Conservation (phyloP, 225 moss, liverwort and hornwort genomes). For the Marchantia paleacea region DNA sequence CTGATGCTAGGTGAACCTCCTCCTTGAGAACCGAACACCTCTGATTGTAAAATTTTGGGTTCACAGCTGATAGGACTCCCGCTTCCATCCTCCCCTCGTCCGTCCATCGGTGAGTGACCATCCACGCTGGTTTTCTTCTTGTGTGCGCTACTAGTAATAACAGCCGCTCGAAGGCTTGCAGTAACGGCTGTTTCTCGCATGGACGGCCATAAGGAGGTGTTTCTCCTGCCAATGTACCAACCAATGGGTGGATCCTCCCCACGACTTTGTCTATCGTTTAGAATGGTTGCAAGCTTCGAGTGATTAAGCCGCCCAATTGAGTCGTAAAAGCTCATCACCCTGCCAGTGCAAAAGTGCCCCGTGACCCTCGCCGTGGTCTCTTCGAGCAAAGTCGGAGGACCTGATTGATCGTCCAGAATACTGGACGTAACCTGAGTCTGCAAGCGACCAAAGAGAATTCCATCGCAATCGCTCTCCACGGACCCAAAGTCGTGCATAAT, state of each 20-base stretch:
- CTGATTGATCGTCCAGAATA: slow-evolving; percentile 67
- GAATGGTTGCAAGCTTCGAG: slow-evolving; percentile 57
- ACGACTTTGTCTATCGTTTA: slow-evolving; percentile 62
- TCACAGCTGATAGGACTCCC: slow-evolving; percentile 15
- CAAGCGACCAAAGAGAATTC: slow-evolving; percentile 84
- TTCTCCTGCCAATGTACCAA: slow-evolving; percentile 87
- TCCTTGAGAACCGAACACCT: slow-evolving; percentile 11
- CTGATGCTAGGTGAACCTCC: slow-evolving; percentile 18
- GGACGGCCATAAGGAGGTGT: slow-evolving; percentile 64
- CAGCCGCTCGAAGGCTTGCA: slow-evolving; percentile 47
- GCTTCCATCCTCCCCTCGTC: slow-evolving; percentile 20
- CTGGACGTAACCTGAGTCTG: slow-evolving; percentile 67
- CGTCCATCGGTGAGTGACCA: slow-evolving; percentile 4
- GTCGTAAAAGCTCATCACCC: slow-evolving; percentile 86
- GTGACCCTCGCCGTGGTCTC: slow-evolving; percentile 76
- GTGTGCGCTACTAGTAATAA: background rate
- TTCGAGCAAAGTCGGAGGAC: slow-evolving; percentile 54
- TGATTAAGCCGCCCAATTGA: slow-evolving; percentile 66
- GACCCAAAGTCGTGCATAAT: slow-evolving; percentile 82
- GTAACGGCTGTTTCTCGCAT: slow-evolving; percentile 90
- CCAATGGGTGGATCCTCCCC: slow-evolving; percentile 90
- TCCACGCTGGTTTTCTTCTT: slow-evolving; percentile 10
- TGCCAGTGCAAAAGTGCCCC: slow-evolving; percentile 81
- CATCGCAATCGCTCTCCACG: slow-evolving; percentile 82
- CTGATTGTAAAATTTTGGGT: slow-evolving; percentile 11